A percentile compares a stretch with the other conserved stretches of the same genome.
Conservation (phyloP, 2,329 filamentous ascomycete genomes). For the Paecilomyces variotii region DNA sequence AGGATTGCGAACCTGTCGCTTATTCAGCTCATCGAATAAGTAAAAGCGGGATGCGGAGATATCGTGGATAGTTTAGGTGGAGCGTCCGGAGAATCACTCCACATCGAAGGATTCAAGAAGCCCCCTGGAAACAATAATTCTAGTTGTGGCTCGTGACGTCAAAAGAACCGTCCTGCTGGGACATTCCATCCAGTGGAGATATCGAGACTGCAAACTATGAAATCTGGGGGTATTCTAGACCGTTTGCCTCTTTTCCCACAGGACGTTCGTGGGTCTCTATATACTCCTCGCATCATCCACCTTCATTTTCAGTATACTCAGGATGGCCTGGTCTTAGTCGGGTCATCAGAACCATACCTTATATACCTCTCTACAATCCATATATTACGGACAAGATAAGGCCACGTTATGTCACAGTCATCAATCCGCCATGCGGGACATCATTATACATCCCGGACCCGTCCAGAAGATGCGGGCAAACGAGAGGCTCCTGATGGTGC, state of each 20-base stretch:
- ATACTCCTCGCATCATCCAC: background rate
- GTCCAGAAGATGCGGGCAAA: background rate
- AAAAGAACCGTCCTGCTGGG: background rate
- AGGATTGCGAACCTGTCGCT: slow-evolving; percentile 9
- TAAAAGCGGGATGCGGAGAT: slow-evolving; percentile 4
- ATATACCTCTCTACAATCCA: background rate
- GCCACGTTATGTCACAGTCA: background rate
- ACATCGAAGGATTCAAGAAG: slow-evolving; percentile 5
- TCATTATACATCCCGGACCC: background rate
- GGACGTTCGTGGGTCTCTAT: background rate
- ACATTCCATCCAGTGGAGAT: background rate
- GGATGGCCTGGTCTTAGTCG: background rate
- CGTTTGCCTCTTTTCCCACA: background rate
- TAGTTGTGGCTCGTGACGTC: background rate
- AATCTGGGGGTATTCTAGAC: background rate
- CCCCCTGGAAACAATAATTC: background rate
- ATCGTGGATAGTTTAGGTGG: slow-evolving; percentile 12
- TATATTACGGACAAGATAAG: background rate
- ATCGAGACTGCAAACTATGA: background rate
- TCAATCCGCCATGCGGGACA: background rate
- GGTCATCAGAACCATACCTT: background rate
- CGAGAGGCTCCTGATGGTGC: background rate
- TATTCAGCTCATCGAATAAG: slow-evolving; percentile 3
- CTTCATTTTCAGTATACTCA: slow-evolving; percentile 6
- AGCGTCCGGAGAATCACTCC: slow-evolving; percentile 17